These are phyloP conservation scores for Oehlia diaphana DNA, from an alignment of 192 early-diverging fungal species.

Conservation along the genomic window DNA sequence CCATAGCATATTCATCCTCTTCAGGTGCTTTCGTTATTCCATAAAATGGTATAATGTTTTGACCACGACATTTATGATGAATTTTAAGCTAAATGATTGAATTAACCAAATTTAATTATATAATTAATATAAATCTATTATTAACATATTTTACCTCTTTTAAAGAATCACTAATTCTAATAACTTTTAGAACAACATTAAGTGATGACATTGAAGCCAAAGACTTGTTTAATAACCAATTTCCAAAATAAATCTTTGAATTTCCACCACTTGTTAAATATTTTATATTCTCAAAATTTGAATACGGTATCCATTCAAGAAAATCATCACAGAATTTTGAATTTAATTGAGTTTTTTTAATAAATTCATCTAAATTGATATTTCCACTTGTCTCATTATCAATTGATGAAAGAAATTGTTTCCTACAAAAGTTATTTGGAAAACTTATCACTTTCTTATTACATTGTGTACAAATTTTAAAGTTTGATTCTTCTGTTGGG, in stretches of 20 bases:
- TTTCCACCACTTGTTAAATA: neutral
- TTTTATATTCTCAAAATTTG: neutral
- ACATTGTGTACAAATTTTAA: too few species aligned
- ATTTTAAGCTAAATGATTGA: neutral
- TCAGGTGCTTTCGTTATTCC: neutral
- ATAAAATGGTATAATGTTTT: neutral
- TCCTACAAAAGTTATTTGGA: too few species aligned
- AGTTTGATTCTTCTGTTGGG: too few species aligned
- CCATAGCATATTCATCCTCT: neutral
- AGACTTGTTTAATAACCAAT: neutral
- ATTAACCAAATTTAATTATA: too few species aligned
- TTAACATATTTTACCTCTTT: neutral
- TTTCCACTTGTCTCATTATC: neutral
- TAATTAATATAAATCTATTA: too few species aligned
- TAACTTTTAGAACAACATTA: neutral
- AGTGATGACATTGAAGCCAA: neutral
- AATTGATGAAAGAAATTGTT: neutral
- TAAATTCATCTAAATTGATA: neutral
- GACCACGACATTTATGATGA: neutral
- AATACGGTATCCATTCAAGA: neutral
- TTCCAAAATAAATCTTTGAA: neutral
- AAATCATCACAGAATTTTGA: neutral
- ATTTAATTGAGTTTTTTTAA: neutral
- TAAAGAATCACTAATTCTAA: neutral
- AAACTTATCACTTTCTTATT: too few species aligned